These are phyloP conservation scores for Suillus luteus DNA, from an alignment of 768 basidiomycete genomes.

Conservation along the genomic window DNA sequence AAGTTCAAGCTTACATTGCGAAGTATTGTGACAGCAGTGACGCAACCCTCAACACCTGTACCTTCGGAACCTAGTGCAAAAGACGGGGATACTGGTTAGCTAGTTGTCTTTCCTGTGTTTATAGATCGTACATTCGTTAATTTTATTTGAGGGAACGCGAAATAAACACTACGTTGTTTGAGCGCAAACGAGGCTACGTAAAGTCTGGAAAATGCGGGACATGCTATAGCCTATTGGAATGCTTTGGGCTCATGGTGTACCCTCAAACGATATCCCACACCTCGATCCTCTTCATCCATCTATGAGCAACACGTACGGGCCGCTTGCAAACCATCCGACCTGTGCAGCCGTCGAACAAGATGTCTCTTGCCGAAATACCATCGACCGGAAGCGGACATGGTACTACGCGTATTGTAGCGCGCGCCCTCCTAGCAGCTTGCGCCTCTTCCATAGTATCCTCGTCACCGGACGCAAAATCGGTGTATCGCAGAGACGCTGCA, in stretches of 20 bases:
- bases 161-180: slow-evolving; percentile 9
- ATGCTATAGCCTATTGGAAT: slow-evolving; percentile 4
- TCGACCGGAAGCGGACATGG: slow-evolving; percentile 10
- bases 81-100: slow-evolving; percentile 74
- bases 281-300: slow-evolving; percentile 11
- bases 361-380: slow-evolving; percentile 10
- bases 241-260: neutral
- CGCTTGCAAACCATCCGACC: slow-evolving; percentile 10
- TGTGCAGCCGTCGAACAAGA: slow-evolving; percentile 6
- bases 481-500: slow-evolving; percentile 7
- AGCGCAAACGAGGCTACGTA: slow-evolving; percentile 5
- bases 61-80: slow-evolving; percentile 69
- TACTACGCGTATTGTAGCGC: slow-evolving; percentile 6
- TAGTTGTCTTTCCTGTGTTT: slow-evolving; percentile 6
- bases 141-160: slow-evolving; percentile 6
- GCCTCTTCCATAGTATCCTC: slow-evolving; percentile 8
- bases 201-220: neutral
- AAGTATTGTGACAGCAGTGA: slow-evolving; percentile 26
- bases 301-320: slow-evolving; percentile 7
- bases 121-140: slow-evolving; percentile 10
- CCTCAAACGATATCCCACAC: slow-evolving; percentile 11
- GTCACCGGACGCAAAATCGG: slow-evolving; percentile 8
- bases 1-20: slow-evolving; percentile 79
- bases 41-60: slow-evolving; percentile 40
- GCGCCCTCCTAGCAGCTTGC: slow-evolving; percentile 7